These are phyloP conservation scores for Agarophyton chilense DNA, from an alignment of 23 red algal genomes.

Conservation along the genomic window DNA sequence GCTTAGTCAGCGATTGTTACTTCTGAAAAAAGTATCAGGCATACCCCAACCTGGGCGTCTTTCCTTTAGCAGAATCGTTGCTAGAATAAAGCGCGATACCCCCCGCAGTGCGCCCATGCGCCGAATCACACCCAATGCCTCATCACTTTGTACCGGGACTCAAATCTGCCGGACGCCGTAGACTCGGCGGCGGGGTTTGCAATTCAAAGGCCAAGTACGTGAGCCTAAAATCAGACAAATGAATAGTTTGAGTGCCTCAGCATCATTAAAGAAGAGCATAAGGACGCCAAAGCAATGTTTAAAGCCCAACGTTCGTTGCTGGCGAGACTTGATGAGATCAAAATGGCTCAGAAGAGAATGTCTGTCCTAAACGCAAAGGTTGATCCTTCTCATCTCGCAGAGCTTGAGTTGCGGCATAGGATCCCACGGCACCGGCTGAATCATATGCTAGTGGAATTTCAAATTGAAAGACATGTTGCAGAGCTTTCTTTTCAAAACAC, in stretches of 20 bases:
- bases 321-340: slow-evolving; percentile 48
- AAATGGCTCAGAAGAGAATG: slow-evolving; percentile 48
- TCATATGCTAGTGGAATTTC: slow-evolving; percentile 20
- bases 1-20: no score
- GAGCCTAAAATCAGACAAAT: no score
- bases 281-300: slow-evolving; percentile 31
- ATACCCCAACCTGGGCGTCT: no score
- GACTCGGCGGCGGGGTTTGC: no score
- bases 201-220: no score
- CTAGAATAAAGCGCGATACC: no score
- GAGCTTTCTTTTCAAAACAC: slow-evolving; percentile 25
- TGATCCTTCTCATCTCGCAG: not conserved
- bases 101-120: no score
- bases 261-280: slow-evolving; percentile 27
- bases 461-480: slow-evolving; percentile 6
- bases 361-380: slow-evolving; percentile 4
- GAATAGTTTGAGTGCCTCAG: slow-evolving; percentile 24
- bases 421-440: slow-evolving; percentile 12
- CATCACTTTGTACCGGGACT: no score
- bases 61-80: no score
- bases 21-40: no score
- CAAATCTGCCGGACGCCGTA: no score
- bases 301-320: slow-evolving; percentile 44
- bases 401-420: slow-evolving; percentile 9
- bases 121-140: no score